Base-by-base conservation (phyloP, 2,329 filamentous ascomycete species). In the Helminthosporium solani region DNA sequence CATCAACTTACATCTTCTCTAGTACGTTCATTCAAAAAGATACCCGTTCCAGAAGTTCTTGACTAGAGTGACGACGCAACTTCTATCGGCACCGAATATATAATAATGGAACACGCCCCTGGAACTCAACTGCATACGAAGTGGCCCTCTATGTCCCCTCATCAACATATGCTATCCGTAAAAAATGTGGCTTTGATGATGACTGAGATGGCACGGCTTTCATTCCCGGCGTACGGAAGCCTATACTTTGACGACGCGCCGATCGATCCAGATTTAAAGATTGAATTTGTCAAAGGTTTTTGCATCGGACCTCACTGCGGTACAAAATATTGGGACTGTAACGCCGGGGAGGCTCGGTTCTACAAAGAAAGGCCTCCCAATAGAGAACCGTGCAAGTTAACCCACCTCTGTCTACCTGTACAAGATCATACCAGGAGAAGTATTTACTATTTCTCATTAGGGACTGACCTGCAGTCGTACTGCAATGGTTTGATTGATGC, bases 11-110 rank as follows among this genome's bases (percentile, higher is more conserved):
- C 33, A 11, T 39, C n/a, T n/a, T 37, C 42, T 14, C 21, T 41
- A 72, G 67, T 70, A 44, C 61, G 63, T 58, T 19, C 44, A 1
- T 61, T 68, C 19, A 73, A 68, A 8, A 63, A 46, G 7, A 61
- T 75, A 33, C 72, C 73, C 25, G 63, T 74, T 16, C 72, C 70
- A 18, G 56, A 45, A 42, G 63, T 75, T 28, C 57, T 74, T n/a
- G 70, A 70, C 53, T 76, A 69, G 70, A 68, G 53, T 52, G 52
- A 70, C 49, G 59, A 72, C 46, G 39, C 34, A 18, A 70, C 64
- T 53, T 46, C 58, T 7, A 54, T 25, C 23, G 58, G 64, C 15
- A 56, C 56, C 7, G 66, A 72, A 25, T 25, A 50, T 72, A 69
- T 38, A 71, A 66, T 71, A 23, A 60, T 67, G 52, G 63, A 68